Percentiles rank a stretch among this genome's conserved stretches.
These are phyloP conservation scores for Aphanocladium album DNA, from an alignment of 2,329 filamentous ascomycete species.

Conservation along the genomic window DNA sequence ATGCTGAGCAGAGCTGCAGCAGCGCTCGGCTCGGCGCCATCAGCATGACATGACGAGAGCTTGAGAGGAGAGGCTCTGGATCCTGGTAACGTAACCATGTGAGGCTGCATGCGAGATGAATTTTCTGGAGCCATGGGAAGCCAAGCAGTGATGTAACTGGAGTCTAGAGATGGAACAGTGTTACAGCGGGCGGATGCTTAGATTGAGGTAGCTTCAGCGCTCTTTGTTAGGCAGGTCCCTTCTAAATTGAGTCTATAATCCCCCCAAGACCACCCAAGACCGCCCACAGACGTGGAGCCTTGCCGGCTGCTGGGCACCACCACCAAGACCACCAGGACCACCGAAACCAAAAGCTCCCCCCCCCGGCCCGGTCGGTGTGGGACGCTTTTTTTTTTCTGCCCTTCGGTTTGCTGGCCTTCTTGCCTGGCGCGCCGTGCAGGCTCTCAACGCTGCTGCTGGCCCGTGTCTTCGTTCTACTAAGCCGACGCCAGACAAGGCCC, in stretches of 20 bases:
- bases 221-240: too few species aligned
- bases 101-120: not conserved
- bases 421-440: not conserved
- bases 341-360: not conserved
- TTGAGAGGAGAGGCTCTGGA: not conserved
- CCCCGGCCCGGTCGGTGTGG: constrained; percentile 1
- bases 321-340: too few species aligned
- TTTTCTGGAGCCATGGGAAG: not conserved
- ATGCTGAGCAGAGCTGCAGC: not conserved
- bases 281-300: too few species aligned
- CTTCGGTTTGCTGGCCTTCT: not conserved
- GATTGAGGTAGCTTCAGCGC: too few species aligned
- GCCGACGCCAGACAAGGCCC: not conserved
- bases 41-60: not conserved
- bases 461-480: constrained; percentile 3
- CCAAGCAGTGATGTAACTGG: not conserved
- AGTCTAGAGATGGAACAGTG: not conserved
- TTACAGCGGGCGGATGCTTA: too few species aligned
- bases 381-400: constrained; percentile 5
- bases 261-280: too few species aligned
- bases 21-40: not conserved
- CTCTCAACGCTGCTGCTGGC: not conserved
- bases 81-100: constrained; percentile 1
- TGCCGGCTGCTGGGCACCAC: too few species aligned
- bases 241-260: too few species aligned